Evolutionary conservation across 179 eudicot genomes (phyloP).

Genomic region (Corrigiola litoralis): DNA sequence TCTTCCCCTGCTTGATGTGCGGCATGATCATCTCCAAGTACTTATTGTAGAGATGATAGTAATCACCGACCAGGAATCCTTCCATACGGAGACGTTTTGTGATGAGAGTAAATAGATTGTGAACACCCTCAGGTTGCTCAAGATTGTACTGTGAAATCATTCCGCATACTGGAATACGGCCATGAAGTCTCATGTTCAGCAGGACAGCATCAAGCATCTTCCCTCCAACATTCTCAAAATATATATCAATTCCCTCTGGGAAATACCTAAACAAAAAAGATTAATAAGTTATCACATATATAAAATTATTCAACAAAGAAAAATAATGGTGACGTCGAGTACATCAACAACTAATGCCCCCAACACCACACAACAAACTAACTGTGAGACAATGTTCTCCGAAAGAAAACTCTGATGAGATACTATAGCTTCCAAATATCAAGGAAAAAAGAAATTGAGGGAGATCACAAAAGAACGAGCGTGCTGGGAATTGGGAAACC

Average conservation of each 20-base stretch:
- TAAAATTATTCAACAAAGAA: too few relatives aligned
- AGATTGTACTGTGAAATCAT: constrained; percentile 35
- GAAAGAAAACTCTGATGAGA: too few relatives aligned
- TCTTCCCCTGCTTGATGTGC: constrained; percentile 35
- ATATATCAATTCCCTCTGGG: constrained; percentile 30
- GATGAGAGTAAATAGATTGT: constrained; percentile 10
- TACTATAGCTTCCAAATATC: too few relatives aligned
- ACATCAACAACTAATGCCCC: too few relatives aligned
- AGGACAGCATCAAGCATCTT: constrained; percentile 35
- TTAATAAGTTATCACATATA: not conserved
- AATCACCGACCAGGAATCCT: constrained; percentile 20
- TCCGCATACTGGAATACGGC: constrained; percentile 30
- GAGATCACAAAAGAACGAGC: too few relatives aligned
- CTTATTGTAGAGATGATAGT: constrained; percentile 23
- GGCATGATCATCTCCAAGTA: constrained; percentile 39
- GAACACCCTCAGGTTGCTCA: constrained; percentile 16
- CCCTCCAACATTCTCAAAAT: constrained; percentile 34
- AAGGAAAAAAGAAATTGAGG: too few relatives aligned
- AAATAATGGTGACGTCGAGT: too few relatives aligned
- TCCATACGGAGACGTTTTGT: constrained; percentile 23
- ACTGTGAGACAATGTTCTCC: too few relatives aligned
- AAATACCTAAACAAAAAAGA: constrained; percentile 20
- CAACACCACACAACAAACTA: too few relatives aligned
- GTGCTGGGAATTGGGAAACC: too few relatives aligned
- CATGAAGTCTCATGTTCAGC: constrained; percentile 27